Conservation (phyloP, 192 early-diverging fungal species). For the Podila epicladia region DNA sequence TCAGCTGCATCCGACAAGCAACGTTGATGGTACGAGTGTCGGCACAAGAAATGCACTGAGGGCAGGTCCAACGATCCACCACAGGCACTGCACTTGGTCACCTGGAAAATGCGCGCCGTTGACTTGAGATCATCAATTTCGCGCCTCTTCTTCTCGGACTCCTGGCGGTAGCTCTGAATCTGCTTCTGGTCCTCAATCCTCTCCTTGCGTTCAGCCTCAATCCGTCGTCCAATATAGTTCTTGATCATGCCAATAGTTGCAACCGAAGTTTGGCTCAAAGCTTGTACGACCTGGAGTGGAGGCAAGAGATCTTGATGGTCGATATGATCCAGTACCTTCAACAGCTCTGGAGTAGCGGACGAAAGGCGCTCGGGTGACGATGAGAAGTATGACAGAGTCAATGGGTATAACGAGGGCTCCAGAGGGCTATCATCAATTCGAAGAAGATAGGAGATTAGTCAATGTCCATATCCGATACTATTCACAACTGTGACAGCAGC, state of each 20-base stretch:
- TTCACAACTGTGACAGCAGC: background rate
- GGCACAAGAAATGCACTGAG: conserved; percentile 92
- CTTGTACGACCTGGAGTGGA: conserved; percentile 90
- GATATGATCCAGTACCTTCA: conserved; percentile 83
- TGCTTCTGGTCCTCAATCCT: conserved; percentile 74
- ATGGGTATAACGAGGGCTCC: conserved; percentile 74
- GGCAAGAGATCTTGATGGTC: conserved; percentile 87
- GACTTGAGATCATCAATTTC: conserved; percentile 88
- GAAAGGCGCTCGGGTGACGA: conserved; percentile 69
- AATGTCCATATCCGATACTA: background rate
- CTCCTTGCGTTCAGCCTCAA: conserved; percentile 76
- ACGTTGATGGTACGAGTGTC: conserved; percentile 95
- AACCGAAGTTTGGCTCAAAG: conserved; percentile 78
- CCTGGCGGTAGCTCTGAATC: conserved; percentile 81
- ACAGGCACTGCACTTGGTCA: conserved; percentile 79
- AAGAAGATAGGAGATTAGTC: background rate
- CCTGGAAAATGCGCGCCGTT: conserved; percentile 77
- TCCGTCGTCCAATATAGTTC: conserved; percentile 81
- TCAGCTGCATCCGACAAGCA: conserved; percentile 63
- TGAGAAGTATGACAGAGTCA: conserved; percentile 78
- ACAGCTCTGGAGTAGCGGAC: conserved; percentile 64
- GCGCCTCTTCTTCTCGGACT: conserved; percentile 77
- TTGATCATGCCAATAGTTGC: conserved; percentile 91
- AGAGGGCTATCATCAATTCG: conserved; percentile 52
- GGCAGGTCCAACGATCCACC: conserved; percentile 87